phyloP scores from a whole-genome alignment of 2,329 filamentous ascomycete genomes.

The Periconia macrospinosa region DNA sequence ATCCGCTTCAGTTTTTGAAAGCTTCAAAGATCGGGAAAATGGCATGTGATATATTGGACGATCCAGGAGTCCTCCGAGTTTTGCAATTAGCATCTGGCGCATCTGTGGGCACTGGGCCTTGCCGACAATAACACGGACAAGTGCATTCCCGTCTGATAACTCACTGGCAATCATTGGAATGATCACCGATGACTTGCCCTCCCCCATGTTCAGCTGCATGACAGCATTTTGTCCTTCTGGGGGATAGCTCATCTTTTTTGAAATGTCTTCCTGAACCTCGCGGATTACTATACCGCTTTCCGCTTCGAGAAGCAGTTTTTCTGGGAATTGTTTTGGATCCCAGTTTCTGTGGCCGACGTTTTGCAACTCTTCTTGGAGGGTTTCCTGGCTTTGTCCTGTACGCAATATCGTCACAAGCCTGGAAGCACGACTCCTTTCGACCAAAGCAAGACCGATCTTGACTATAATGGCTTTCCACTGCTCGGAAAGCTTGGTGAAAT shows the following conservation, averaged over 20 bases:
- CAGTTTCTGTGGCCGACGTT: conserved; percentile 62
- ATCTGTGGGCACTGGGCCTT: conserved; percentile 66
- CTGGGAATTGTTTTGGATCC: conserved; percentile 55
- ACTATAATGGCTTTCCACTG: conserved; percentile 28
- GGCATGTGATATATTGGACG: conserved; percentile 61
- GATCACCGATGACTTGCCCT: conserved; percentile 36
- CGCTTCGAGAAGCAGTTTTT: conserved; percentile 66
- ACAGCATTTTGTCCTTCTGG: conserved; percentile 24
- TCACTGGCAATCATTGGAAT: conserved; percentile 35
- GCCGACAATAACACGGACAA: conserved; percentile 58
- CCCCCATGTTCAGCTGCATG: conserved; percentile 38
- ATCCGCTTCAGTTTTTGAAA: conserved; percentile 33
- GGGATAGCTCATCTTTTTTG: conserved; percentile 55
- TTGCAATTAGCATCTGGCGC: conserved; percentile 56
- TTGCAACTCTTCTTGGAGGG: conserved; percentile 37
- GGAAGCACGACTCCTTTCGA: conserved; percentile 31
- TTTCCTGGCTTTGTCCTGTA: conserved; percentile 15
- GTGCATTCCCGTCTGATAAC: conserved; percentile 52
- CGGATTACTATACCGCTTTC: conserved; percentile 66
- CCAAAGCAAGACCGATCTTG: conserved; percentile 28
- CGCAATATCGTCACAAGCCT: conserved; percentile 15
- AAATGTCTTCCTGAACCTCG: conserved; percentile 60
- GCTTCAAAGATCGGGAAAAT: conserved; percentile 56
- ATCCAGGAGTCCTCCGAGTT: conserved; percentile 59
- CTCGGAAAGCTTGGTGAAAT: conserved; percentile 14